Conservation (phyloP, 805 yeast species). For the Candida saitoana region DNA sequence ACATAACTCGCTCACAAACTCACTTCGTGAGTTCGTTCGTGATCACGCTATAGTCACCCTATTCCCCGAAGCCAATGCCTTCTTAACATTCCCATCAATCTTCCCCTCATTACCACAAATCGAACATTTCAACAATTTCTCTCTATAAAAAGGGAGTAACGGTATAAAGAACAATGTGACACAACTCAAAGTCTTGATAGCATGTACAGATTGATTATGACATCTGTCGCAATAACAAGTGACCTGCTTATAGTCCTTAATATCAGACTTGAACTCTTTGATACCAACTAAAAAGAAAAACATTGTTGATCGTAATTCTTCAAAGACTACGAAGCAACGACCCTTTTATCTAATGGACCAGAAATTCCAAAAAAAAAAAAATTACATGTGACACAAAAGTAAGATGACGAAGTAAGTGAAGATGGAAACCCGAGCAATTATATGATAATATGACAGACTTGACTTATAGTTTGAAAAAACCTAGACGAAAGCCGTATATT, state of each 20-base stretch:
- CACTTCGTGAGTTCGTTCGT: no score
- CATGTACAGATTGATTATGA: slow-evolving; percentile 51
- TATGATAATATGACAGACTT: no score
- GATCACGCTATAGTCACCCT: slow-evolving; percentile 26
- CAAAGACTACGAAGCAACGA: no score
- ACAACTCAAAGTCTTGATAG: slow-evolving; percentile 50
- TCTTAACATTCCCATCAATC: slow-evolving; percentile 19
- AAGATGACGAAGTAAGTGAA: no score
- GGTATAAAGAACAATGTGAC: slow-evolving; percentile 54
- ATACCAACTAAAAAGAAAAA: slow-evolving; percentile 7
- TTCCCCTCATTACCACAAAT: slow-evolving; percentile 46
- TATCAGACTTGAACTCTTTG: slow-evolving; percentile 31
- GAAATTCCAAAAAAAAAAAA: no score
- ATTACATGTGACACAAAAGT: no score
- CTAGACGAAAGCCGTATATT: no score
- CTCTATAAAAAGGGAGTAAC: slow-evolving; percentile 48
- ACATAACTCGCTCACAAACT: no score
- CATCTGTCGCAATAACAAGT: slow-evolving; percentile 53
- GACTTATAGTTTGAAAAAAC: no score
- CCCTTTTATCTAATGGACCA: no score
- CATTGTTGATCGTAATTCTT: no score
- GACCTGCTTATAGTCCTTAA: slow-evolving; percentile 27
- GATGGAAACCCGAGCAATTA: no score
- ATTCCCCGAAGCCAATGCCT: slow-evolving; percentile 27
- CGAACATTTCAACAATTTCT: slow-evolving; percentile 47